These are phyloP conservation scores for Drechslera avenae DNA, from an alignment of 2,329 filamentous ascomycete genomes.

Conservation along the genomic window DNA sequence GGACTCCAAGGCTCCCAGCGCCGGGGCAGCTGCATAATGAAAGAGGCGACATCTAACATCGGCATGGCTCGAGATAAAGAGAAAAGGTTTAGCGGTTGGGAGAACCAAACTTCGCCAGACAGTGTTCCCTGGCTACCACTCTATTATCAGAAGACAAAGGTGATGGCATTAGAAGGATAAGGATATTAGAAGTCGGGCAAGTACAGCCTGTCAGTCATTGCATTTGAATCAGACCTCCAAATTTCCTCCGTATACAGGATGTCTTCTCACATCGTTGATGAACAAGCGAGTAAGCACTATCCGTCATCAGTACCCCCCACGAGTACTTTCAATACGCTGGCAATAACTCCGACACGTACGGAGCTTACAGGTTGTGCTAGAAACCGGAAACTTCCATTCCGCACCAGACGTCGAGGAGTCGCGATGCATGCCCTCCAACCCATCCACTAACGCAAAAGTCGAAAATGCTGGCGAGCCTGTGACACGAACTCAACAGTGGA, in stretches of 20 bases:
- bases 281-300: background rate
- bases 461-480: slow-evolving; percentile 16
- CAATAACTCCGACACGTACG: background rate
- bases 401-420: background rate
- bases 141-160: too few species aligned
- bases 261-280: background rate
- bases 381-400: background rate
- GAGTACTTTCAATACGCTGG: too few species aligned
- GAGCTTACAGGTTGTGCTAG: background rate
- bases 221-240: too few species aligned
- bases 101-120: too few species aligned
- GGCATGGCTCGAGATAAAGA: background rate
- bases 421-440: background rate
- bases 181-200: too few species aligned
- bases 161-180: background rate
- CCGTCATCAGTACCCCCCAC: too few species aligned
- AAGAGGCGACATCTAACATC: background rate
- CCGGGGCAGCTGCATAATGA: background rate
- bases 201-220: too few species aligned
- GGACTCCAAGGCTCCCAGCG: background rate
- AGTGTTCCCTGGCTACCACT: too few species aligned
- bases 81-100: background rate
- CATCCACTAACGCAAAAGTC: background rate
- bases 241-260: too few species aligned
- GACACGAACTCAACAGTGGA: slow-evolving; percentile 22